Conservation (phyloP, 2,329 filamentous ascomycete genomes). For the Colletotrichum sp. region DNA sequence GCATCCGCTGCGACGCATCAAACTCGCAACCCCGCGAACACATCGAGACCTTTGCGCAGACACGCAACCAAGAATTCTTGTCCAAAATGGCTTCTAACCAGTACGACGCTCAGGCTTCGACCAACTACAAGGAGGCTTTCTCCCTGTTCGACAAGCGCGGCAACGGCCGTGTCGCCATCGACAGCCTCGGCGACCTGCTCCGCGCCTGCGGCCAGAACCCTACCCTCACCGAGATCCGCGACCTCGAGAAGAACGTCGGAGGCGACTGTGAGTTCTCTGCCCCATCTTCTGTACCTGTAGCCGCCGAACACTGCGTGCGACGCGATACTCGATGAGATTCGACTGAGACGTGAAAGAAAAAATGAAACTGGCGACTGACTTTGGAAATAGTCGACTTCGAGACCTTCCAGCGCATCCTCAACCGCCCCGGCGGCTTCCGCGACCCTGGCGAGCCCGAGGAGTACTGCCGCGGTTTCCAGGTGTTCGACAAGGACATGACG, state of each 20-base stretch:
- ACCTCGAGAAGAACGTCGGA: constrained; percentile 89
- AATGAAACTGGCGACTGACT: constrained; percentile 11
- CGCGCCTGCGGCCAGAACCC: constrained; percentile 98
- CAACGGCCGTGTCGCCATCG: constrained; percentile 86
- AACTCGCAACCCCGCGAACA: not conserved
- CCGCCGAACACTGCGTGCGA: not conserved
- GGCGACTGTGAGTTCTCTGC: constrained; percentile 77
- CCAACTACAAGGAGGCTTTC: constrained; percentile 99
- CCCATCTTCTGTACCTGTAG: rapidly evolving
- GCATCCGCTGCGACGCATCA: too few relatives aligned
- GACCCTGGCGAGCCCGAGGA: constrained; percentile 97
- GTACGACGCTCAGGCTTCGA: constrained; percentile 69
- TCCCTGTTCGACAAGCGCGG: constrained; percentile 99
- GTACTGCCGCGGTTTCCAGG: constrained; percentile 98
- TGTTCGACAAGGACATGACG: constrained; percentile 99
- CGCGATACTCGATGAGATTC: not conserved
- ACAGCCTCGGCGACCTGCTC: constrained; percentile 89
- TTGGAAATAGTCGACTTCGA: constrained; percentile 85
- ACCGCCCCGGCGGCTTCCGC: constrained; percentile 97
- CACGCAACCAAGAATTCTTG: not conserved
- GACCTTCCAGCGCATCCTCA: constrained; percentile 94
- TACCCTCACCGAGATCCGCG: constrained; percentile 88
- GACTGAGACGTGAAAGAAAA: not conserved
- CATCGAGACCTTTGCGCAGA: not conserved
- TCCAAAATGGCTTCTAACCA: constrained; percentile 56